These are phyloP conservation scores for Mycena pura DNA, from an alignment of 768 basidiomycete species.

Conservation along the genomic window DNA sequence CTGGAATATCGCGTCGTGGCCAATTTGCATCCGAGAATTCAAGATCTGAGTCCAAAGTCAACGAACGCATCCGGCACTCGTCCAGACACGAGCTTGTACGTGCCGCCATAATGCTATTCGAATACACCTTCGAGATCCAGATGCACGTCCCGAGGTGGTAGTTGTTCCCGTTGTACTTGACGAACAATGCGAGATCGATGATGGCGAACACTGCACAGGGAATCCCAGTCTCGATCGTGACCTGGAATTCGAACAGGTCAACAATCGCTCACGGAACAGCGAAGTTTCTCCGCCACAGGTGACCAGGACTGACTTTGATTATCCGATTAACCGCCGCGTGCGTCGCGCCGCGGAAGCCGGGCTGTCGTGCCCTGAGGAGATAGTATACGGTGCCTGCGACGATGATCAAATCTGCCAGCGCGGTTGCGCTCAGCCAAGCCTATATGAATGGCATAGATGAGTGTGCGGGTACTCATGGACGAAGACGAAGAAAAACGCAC, in stretches of 20 bases:
- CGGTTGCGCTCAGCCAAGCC: constrained; percentile 30
- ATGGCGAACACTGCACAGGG: constrained; percentile 27
- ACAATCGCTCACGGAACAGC: not conserved
- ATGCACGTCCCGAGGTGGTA: constrained; percentile 27
- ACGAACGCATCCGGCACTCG: too few relatives aligned
- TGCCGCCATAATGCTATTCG: constrained; percentile 14
- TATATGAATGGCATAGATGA: too few relatives aligned
- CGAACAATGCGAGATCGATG: constrained; percentile 28
- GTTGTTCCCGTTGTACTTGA: constrained; percentile 20
- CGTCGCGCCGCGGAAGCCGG: constrained; percentile 15
- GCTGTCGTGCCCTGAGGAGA: constrained; percentile 15
- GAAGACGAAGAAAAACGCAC: too few relatives aligned
- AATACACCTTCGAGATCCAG: constrained; percentile 33
- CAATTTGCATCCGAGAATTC: constrained; percentile 9
- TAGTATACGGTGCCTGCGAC: constrained; percentile 29
- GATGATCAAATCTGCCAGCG: constrained; percentile 30
- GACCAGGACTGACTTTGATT: not conserved
- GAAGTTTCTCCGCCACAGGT: not conserved
- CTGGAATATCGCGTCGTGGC: not conserved
- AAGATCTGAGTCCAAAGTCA: not conserved
- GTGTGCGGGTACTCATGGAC: too few relatives aligned
- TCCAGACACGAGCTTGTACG: not conserved
- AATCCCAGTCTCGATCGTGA: constrained; percentile 29
- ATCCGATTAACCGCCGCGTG: constrained; percentile 14
- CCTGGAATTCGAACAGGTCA: constrained; percentile 13